Evolutionary conservation across 371 early-diverging fungal genomes (phyloP).

Genomic region (Mortierella sp.): DNA sequence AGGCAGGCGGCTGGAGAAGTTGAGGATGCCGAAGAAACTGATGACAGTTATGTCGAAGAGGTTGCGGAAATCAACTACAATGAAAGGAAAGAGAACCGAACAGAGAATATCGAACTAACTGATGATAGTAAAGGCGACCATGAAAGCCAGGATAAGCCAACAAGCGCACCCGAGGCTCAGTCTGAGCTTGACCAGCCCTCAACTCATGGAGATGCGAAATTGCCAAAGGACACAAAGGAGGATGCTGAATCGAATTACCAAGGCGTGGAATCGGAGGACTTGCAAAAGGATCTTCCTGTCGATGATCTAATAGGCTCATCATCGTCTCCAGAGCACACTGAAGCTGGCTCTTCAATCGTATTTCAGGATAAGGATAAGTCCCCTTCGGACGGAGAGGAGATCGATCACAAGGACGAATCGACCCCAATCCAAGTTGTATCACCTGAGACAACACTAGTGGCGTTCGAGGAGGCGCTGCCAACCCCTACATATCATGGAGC

Average conservation of each 20-base stretch:
- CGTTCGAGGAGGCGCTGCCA: constrained; percentile 1
- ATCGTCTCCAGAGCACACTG: neutral
- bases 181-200: neutral
- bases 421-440: neutral
- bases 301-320: neutral
- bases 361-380: constrained; percentile 13
- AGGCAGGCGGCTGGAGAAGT: constrained; percentile 46
- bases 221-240: neutral
- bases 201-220: neutral
- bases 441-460: constrained; percentile 6
- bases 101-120: neutral
- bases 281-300: neutral
- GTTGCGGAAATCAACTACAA: neutral
- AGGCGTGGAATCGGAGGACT: neutral
- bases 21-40: constrained; percentile 41
- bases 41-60: constrained; percentile 20
- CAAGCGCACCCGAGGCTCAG: neutral
- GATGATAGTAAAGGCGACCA: neutral
- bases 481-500: neutral
- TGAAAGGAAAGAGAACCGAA: neutral
- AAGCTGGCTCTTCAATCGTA: constrained; percentile 1
- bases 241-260: neutral
- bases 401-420: neutral
- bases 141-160: neutral
- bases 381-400: constrained; percentile 1